A percentile compares a stretch with the other conserved stretches of the same genome.
These are phyloP conservation scores for Cydonia oblonga DNA, from an alignment of 331 rosid species.

Conservation along the genomic window DNA sequence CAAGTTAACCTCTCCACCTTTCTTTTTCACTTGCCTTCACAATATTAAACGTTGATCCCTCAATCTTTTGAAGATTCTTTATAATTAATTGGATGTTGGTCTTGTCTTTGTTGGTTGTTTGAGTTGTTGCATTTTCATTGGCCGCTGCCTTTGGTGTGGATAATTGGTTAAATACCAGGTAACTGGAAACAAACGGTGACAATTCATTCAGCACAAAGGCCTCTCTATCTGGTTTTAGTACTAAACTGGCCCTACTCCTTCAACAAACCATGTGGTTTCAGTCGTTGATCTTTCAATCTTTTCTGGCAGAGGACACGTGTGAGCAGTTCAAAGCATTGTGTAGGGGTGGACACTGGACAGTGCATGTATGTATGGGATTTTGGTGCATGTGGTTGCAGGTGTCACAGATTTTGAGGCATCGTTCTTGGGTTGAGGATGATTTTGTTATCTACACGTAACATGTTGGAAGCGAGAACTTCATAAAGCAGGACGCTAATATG, in stretches of 20 bases:
- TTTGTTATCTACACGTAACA: neutral
- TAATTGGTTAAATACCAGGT: neutral
- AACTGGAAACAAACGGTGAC: neutral
- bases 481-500: too few relatives aligned
- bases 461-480: neutral
- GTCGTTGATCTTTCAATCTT: neutral
- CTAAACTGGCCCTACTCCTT: neutral
- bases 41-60: slow-evolving; percentile 8
- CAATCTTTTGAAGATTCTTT: slow-evolving; percentile 19
- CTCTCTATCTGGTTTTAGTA: neutral
- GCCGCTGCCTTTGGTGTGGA: slow-evolving; percentile 5
- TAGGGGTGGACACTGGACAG: neutral
- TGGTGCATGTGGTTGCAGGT: too few relatives aligned
- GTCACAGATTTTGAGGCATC: neutral
- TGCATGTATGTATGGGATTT: too few relatives aligned
- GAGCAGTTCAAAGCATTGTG: neutral
- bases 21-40: neutral
- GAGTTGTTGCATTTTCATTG: slow-evolving; percentile 29
- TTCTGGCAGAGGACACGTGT: neutral
- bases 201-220: neutral
- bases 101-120: slow-evolving; percentile 2
- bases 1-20: neutral
- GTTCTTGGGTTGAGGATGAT: neutral
- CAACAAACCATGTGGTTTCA: neutral
- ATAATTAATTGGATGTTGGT: slow-evolving; percentile 8